Base-by-base conservation (phyloP, 768 basidiomycete species). In the Suillus clintonianus region DNA sequence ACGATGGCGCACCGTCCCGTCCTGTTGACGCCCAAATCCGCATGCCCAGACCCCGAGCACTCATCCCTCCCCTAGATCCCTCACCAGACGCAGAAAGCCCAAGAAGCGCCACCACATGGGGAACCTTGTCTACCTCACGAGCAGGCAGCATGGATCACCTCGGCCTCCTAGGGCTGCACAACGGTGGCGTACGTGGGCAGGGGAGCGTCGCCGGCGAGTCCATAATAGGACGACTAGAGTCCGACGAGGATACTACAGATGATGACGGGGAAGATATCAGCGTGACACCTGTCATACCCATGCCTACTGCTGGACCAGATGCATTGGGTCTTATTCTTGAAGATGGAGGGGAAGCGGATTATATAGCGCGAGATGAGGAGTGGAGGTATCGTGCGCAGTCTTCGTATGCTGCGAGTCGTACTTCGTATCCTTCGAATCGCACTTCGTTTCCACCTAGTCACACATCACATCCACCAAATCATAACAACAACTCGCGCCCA, bases 31-130 rank as follows among this genome's bases (percentile, higher is more conserved):
- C 27, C 3, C 56, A 41, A 13, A 57, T 57, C 27, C 37, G 39
- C 34, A 58, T 54, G 48, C 50, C 60, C 5, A 59, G 60, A 41
- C 37, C 37, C n/a, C 27, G 36, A 39, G 36, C 60, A 8, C 27
- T 61, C 7, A 59, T 61, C 7, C 19, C 60, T n/a, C 68, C 73
- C 0, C 65, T 72, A n/a, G 56, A 41, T 41, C 17, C 56, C 13
- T 58, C 55, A 0, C 59, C 61, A 5, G 70, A 65, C 61, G 30
- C 64, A 55, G 74, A 72, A 27, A 77, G 74, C 10, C 75, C 74
- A 11, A 67, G 74, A 60, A 77, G 74, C 63, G 74, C 72, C 63
- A 76, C 76, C 19, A 77, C 76, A 2, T 77, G 76, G 76, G 76
- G 76, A 43, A 77, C 76, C n/a, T 69, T 76, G 2, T 70, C 77